phyloP scores from a whole-genome alignment of 2,329 filamentous ascomycete genomes.

The Aureobasidium melanogenum region DNA sequence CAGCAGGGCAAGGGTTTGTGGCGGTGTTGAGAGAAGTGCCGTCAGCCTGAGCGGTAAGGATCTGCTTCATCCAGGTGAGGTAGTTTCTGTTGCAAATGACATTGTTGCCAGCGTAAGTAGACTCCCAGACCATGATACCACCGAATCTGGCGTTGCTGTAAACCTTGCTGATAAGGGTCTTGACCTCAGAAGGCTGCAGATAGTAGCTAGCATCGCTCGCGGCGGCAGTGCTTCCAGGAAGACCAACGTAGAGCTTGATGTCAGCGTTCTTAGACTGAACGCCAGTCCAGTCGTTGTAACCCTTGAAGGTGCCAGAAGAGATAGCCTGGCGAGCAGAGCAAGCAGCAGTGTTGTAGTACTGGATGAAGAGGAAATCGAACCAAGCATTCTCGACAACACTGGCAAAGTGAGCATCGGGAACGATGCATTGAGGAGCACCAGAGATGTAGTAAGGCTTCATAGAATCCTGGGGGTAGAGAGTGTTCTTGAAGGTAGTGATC shows the following conservation, averaged over 20 bases:
- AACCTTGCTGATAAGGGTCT: slow-evolving; percentile 36
- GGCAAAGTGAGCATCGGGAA: slow-evolving; percentile 38
- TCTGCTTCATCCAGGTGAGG: slow-evolving; percentile 40
- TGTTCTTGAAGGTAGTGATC: slow-evolving; percentile 38
- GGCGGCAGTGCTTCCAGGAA: slow-evolving; percentile 27
- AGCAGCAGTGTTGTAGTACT: slow-evolving; percentile 37
- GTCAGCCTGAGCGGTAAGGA: slow-evolving; percentile 23
- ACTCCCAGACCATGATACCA: slow-evolving; percentile 54
- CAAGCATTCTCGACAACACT: slow-evolving; percentile 30
- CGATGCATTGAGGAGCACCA: slow-evolving; percentile 39
- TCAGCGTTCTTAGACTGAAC: slow-evolving; percentile 30
- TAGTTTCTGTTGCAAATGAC: slow-evolving; percentile 36
- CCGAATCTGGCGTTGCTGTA: slow-evolving; percentile 39
- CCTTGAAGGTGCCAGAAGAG: slow-evolving; percentile 30
- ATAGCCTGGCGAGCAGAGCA: slow-evolving; percentile 40
- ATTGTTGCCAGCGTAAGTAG: slow-evolving; percentile 41
- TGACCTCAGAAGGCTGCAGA: slow-evolving; percentile 37
- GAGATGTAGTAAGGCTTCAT: slow-evolving; percentile 38
- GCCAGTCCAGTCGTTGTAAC: slow-evolving; percentile 39
- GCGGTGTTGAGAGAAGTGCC: slow-evolving; percentile 16
- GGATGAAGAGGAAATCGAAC: slow-evolving; percentile 38
- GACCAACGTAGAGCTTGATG: slow-evolving; percentile 47
- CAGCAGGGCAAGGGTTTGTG: slow-evolving; percentile 10
- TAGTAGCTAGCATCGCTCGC: slow-evolving; percentile 32
- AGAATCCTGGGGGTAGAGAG: slow-evolving; percentile 28